Conservation (phyloP, 345 rosid species). For the Eucalyptus polyanthemos region DNA sequence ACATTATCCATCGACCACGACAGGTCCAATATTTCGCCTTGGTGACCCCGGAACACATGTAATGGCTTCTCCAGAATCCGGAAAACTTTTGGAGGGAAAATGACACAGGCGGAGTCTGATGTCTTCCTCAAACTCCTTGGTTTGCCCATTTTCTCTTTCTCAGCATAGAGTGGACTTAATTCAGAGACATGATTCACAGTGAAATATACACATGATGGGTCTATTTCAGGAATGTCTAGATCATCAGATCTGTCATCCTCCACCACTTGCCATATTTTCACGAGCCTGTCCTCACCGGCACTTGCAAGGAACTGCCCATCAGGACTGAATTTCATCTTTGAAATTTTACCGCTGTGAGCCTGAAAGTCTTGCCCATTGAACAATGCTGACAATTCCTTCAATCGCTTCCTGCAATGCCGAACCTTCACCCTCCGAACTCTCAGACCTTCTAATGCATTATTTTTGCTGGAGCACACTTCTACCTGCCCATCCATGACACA, state of each 20-base stretch:
- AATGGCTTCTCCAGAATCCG: constrained; percentile 63
- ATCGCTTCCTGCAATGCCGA: constrained; percentile 36
- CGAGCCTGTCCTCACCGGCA: constrained; percentile 60
- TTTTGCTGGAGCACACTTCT: constrained; percentile 13
- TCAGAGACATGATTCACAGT: constrained; percentile 60
- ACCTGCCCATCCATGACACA: constrained; percentile 35
- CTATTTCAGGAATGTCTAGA: constrained; percentile 54
- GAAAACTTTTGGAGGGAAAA: constrained; percentile 73
- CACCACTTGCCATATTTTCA: constrained; percentile 57
- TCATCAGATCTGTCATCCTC: constrained; percentile 57
- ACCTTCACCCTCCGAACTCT: constrained; percentile 63
- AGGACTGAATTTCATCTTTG: constrained; percentile 73
- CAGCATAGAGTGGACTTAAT: constrained; percentile 45
- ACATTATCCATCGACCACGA: constrained; percentile 80
- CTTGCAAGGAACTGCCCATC: constrained; percentile 78
- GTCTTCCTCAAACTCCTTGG: constrained; percentile 45
- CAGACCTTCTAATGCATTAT: constrained; percentile 4
- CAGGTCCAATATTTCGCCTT: constrained; percentile 54
- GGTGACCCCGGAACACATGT: constrained; percentile 62
- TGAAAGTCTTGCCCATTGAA: constrained; percentile 59
- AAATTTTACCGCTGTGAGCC: constrained; percentile 65
- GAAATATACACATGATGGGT: constrained; percentile 70
- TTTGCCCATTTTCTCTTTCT: constrained; percentile 35
- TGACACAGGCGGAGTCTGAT: constrained; percentile 71
- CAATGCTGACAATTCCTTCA: constrained; percentile 68